Evolutionary conservation across 768 basidiomycete genomes (phyloP).

Genomic region (Cyclocybe aegerita): DNA sequence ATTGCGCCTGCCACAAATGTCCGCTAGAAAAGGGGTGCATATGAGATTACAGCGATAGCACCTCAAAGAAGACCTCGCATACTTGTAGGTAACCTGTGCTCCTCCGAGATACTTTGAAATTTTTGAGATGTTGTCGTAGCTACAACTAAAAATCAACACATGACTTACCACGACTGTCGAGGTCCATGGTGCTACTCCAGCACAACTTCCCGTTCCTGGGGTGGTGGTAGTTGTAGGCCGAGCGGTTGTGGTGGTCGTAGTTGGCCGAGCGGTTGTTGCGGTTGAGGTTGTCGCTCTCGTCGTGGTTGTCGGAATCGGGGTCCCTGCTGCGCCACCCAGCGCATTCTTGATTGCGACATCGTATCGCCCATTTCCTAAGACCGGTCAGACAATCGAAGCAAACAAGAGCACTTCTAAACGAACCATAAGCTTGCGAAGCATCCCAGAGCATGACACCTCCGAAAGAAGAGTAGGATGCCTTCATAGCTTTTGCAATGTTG

Average conservation of each 20-base stretch:
- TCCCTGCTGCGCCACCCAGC: constrained; percentile 60
- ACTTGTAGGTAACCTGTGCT: constrained; percentile 52
- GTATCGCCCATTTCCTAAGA: constrained; percentile 54
- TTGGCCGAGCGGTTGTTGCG: constrained; percentile 11
- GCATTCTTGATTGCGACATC: constrained; percentile 62
- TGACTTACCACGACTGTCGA: constrained; percentile 25
- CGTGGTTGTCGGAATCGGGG: constrained; percentile 25
- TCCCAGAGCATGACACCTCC: constrained; percentile 65
- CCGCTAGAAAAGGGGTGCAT: constrained; percentile 21
- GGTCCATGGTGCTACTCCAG: constrained; percentile 52
- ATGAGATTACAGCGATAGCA: constrained; percentile 1
- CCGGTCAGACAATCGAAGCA: background rate
- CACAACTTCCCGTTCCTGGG: constrained; percentile 38
- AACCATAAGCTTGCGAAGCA: constrained; percentile 46
- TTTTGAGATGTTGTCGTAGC: too few species aligned
- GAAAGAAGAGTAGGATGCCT: constrained; percentile 59
- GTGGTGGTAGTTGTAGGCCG: constrained; percentile 21
- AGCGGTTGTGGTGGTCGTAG: constrained; percentile 12
- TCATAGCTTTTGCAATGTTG: constrained; percentile 47
- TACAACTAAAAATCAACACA: too few species aligned
- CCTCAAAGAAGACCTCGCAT: constrained; percentile 15
- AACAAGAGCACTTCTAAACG: constrained; percentile 26
- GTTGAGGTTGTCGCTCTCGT: constrained; percentile 18
- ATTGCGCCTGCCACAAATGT: constrained; percentile 49
- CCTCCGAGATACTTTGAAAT: constrained; percentile 43